A percentile compares a stretch with the other conserved stretches of the same genome.
phyloP scores from a whole-genome alignment of 2,329 filamentous ascomycete species.

The Alternaria tenuissima region DNA sequence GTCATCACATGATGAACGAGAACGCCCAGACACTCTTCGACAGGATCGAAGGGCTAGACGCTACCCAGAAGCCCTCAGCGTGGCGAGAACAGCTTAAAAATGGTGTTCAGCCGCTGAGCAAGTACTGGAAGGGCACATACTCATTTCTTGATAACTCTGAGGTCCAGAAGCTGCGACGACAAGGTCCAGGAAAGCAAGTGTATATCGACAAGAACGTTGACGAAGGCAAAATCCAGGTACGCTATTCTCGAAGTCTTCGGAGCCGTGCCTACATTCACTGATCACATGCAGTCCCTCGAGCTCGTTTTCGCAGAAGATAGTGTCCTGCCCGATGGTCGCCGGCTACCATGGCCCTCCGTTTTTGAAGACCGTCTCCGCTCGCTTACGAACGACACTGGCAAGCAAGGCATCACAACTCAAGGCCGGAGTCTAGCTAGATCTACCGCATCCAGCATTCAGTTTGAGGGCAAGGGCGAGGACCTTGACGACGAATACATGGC shows the following conservation, averaged over 20 bases:
- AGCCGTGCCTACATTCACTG: slow-evolving; percentile 10
- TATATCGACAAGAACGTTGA: slow-evolving; percentile 45
- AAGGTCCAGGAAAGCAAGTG: slow-evolving; percentile 29
- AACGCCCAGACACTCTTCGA: slow-evolving; percentile 50
- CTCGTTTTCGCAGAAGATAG: slow-evolving; percentile 39
- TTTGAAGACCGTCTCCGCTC: slow-evolving; percentile 55
- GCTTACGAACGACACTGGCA: slow-evolving; percentile 26
- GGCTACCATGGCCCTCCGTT: slow-evolving; percentile 45
- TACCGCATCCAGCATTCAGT: slow-evolving; percentile 38
- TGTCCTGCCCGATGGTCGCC: slow-evolving; percentile 16
- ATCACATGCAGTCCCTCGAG: slow-evolving; percentile 40
- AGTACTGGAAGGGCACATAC: slow-evolving; percentile 62
- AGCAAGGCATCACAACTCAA: slow-evolving; percentile 17
- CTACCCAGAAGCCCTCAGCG: slow-evolving; percentile 52
- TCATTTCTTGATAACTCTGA: slow-evolving; percentile 48
- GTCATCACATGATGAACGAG: slow-evolving; percentile 56
- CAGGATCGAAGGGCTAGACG: slow-evolving; percentile 48
- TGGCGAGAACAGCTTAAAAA: slow-evolving; percentile 52
- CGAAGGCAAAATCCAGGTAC: slow-evolving; percentile 41
- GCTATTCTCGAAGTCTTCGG: background rate
- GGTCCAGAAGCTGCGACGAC: slow-evolving; percentile 26
- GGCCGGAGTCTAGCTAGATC: slow-evolving; percentile 15
- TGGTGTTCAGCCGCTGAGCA: slow-evolving; percentile 50
- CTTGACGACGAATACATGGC: slow-evolving; percentile 43
- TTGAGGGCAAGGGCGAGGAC: slow-evolving; percentile 52